These are phyloP conservation scores for Dendryphion nanum DNA, from an alignment of 2,329 filamentous ascomycete species.

Conservation along the genomic window DNA sequence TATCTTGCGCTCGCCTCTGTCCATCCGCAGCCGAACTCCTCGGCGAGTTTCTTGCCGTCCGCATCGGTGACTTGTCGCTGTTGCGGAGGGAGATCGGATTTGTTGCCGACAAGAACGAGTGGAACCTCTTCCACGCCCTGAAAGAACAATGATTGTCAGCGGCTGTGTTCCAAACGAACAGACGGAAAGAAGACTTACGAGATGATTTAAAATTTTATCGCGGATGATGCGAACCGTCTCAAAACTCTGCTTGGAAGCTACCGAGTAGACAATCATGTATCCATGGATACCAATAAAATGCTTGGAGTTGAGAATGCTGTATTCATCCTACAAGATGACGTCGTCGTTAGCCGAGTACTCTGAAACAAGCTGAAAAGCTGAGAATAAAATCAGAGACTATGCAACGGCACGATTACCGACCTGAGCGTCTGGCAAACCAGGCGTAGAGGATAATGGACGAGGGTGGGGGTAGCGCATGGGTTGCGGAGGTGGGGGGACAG, in stretches of 20 bases:
- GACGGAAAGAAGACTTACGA: constrained; percentile 57
- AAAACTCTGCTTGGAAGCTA: constrained; percentile 88
- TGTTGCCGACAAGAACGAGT: constrained; percentile 94
- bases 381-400: background rate
- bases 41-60: constrained; percentile 78
- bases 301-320: constrained; percentile 96
- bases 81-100: constrained; percentile 88
- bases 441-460: background rate
- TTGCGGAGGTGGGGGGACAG: constrained; percentile 2
- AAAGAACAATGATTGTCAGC: constrained; percentile 9
- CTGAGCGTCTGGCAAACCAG: no score
- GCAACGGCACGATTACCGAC: background rate
- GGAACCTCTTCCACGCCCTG: constrained; percentile 91
- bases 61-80: constrained; percentile 87
- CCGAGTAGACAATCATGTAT: constrained; percentile 98
- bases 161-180: constrained; percentile 2
- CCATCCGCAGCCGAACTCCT: constrained; percentile 88
- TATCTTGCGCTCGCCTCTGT: constrained; percentile 93
- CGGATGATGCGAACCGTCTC: constrained; percentile 96
- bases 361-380: constrained; percentile 5
- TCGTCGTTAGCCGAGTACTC: constrained; percentile 20
- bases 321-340: constrained; percentile 71
- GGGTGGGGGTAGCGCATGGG: background rate
- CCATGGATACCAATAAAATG: constrained; percentile 99
- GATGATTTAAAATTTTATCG: constrained; percentile 95